These are phyloP conservation scores for Heliamphora pulchella DNA, from an alignment of 179 eudicot species.

Conservation along the genomic window DNA sequence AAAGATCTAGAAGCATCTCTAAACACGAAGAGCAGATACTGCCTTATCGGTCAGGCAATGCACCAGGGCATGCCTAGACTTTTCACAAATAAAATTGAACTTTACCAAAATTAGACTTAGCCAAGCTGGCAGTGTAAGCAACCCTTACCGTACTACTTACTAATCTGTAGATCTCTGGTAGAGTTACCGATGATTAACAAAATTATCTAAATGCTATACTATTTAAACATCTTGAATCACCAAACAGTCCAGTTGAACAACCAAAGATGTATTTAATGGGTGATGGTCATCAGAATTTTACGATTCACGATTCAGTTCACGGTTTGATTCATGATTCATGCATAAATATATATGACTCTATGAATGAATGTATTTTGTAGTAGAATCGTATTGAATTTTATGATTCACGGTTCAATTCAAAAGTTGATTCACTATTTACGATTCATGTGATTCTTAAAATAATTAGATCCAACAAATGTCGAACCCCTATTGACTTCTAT, in stretches of 20 bases:
- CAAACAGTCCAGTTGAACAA: background rate
- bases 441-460: too few species aligned
- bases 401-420: too few species aligned
- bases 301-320: too few species aligned
- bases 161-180: background rate
- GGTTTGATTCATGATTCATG: too few species aligned
- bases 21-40: background rate
- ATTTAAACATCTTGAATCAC: background rate
- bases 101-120: background rate
- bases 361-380: too few species aligned
- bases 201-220: background rate
- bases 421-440: too few species aligned
- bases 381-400: too few species aligned
- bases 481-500: too few species aligned
- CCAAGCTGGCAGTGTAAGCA: background rate
- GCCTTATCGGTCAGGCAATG: too few species aligned
- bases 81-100: background rate
- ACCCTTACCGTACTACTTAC: background rate
- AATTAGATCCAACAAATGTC: too few species aligned
- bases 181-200: background rate
- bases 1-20: background rate
- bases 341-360: too few species aligned
- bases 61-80: background rate
- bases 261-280: background rate
- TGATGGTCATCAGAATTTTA: too few species aligned